Evolutionary conservation across 75 land plant genomes (phyloP), one percentile per base, ranked within the genome.

Genomic region (Picea glauca): DNA sequence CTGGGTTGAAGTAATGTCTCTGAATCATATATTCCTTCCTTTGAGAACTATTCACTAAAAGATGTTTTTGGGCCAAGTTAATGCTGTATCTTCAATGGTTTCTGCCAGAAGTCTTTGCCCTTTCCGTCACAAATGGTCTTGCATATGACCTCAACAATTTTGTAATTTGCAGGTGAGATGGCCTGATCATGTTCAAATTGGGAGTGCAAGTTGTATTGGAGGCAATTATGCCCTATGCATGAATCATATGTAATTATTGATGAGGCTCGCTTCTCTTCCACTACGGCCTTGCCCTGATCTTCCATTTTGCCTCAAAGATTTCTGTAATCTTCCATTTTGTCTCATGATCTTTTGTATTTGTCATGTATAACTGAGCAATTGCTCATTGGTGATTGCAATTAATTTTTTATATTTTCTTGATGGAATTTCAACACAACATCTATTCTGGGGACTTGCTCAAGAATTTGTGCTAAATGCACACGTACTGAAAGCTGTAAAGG

Each of bases 161-260:
- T 70, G 50, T 70, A 40, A 70, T 70, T 70, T 43, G 23, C 74
- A 70, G 74, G 74, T 43, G 54, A 43, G 15, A 46, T 70, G 74
- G 12, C 54, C 14, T n/a, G 54, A 70, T n/a, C 56, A 20, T 18
- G 21, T 70, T 70, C 50, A 40, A 70, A 8, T 70, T 43, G 74
- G 35, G n/a, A 26, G 74, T 70, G 43, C 50, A 20, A 70, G 7
- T 46, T 70, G 20, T 70, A 43, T 46, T 70, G 74, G 50, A 70
- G n/a, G 35, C 23, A 70, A 40, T 70, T 9, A 43, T 70, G 54
- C 13, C 43, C 74, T 43, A 70, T 38, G 40, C 18, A 70, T 43
- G 74, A 40, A 20, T 43, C 23, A 43, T 40, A 43, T 70, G 11
- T 43, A 20, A 70, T 43, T 20, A 43, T 40, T 70, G 23, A 43